Percentiles rank a stretch among this genome's conserved stretches.
These are phyloP conservation scores for Fennellomyces sp. DNA, from an alignment of 371 early-diverging fungal genomes.

Conservation along the genomic window DNA sequence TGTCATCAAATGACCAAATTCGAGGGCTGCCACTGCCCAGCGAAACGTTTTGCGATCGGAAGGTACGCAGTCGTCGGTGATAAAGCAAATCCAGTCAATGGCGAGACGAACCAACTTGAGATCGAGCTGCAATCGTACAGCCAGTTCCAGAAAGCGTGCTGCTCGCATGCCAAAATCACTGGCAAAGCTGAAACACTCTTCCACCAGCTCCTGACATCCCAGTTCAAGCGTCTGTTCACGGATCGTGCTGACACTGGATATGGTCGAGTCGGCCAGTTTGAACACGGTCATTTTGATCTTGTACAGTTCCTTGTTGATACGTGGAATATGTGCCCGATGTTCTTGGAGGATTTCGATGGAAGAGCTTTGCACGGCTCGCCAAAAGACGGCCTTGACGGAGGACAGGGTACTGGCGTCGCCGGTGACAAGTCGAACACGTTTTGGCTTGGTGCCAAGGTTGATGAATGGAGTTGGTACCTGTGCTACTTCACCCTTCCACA, in stretches of 20 bases:
- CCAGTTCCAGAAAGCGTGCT: constrained; percentile 66
- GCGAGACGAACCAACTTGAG: constrained; percentile 70
- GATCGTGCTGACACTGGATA: constrained; percentile 58
- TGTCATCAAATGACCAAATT: constrained; percentile 82
- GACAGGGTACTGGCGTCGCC: constrained; percentile 48
- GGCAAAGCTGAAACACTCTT: constrained; percentile 85
- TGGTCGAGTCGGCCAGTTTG: constrained; percentile 59
- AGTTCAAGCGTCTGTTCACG: constrained; percentile 56
- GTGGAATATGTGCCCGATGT: constrained; percentile 61
- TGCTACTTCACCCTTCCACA: constrained; percentile 65
- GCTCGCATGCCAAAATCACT: constrained; percentile 77
- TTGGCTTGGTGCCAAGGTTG: constrained; percentile 61
- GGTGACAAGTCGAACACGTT: constrained; percentile 74
- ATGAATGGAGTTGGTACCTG: constrained; percentile 44
- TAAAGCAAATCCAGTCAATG: constrained; percentile 88
- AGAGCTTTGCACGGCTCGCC: constrained; percentile 48
- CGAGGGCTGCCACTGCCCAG: constrained; percentile 87
- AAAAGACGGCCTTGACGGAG: constrained; percentile 53
- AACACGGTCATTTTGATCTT: constrained; percentile 67
- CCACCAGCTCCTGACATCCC: constrained; percentile 76
- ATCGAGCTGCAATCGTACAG: constrained; percentile 56
- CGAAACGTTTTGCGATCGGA: constrained; percentile 84
- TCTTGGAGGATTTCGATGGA: constrained; percentile 59
- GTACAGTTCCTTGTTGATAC: constrained; percentile 60
- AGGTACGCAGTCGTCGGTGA: constrained; percentile 76